Percentiles rank a stretch among this genome's conserved stretches.
phyloP scores from a whole-genome alignment of 441 rosid genomes.

The Macaranga tanarius region DNA sequence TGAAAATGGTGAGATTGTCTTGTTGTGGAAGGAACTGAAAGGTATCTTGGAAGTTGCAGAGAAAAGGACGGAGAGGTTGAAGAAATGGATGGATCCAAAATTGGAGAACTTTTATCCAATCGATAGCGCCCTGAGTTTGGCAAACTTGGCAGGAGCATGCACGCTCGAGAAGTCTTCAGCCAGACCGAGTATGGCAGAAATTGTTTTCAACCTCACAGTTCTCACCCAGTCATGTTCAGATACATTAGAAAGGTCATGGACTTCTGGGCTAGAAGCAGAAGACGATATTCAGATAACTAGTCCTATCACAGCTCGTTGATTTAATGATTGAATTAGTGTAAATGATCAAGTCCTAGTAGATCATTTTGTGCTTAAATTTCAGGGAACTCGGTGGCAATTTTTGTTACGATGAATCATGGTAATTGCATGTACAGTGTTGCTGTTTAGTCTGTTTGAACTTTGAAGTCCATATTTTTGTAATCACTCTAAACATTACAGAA shows the following conservation, averaged over 20 bases:
- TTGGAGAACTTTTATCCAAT: constrained; percentile 49
- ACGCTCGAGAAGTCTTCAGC: constrained; percentile 40
- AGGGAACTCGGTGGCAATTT: neutral
- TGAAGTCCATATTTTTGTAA: neutral
- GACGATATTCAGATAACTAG: constrained; percentile 34
- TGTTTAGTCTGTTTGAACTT: too few species aligned
- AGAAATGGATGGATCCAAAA: constrained; percentile 59
- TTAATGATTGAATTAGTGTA: neutral
- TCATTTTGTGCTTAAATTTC: neutral
- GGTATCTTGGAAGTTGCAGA: constrained; percentile 39
- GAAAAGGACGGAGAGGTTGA: constrained; percentile 40
- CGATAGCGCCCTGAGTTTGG: constrained; percentile 51
- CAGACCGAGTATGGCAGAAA: constrained; percentile 65
- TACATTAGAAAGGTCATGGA: constrained; percentile 37
- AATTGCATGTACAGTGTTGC: constrained; percentile 6
- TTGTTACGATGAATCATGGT: neutral
- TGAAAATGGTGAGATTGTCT: constrained; percentile 43
- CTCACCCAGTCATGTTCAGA: constrained; percentile 41
- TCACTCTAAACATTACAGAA: neutral
- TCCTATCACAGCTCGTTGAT: constrained; percentile 48
- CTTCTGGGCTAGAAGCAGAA: constrained; percentile 42
- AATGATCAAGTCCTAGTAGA: neutral
- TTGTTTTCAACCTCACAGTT: constrained; percentile 58
- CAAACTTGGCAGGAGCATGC: constrained; percentile 50
- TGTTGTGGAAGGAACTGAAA: constrained; percentile 46